Conservation (phyloP, 345 rosid species). For the Citrus sp. region DNA sequence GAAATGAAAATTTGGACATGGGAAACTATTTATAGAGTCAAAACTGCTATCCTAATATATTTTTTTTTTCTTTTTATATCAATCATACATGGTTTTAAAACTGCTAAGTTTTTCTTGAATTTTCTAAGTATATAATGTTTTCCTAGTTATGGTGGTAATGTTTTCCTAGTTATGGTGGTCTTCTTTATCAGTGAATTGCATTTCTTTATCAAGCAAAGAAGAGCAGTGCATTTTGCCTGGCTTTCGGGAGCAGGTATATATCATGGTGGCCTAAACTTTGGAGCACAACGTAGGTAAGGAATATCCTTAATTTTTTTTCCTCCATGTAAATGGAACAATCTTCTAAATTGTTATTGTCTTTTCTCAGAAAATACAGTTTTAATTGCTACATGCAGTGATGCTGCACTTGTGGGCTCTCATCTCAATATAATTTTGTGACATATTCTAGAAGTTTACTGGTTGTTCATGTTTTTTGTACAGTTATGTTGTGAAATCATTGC, state of each 20-base stretch:
- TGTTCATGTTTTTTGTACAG: not conserved
- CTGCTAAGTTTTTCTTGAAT: not conserved
- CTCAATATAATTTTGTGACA: not conserved
- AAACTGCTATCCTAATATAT: not conserved
- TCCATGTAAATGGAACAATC: constrained; percentile 16
- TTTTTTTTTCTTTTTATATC: not conserved
- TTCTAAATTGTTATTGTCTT: constrained; percentile 8
- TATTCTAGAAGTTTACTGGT: constrained; percentile 2
- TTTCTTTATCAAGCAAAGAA: constrained; percentile 95
- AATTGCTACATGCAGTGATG: not conserved
- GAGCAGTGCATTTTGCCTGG: constrained; percentile 99
- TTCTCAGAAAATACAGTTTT: not conserved
- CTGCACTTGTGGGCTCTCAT: not conserved
- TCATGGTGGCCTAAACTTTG: constrained; percentile 93
- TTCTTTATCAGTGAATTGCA: constrained; percentile 70
- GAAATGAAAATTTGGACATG: not conserved
- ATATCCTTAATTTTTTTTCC: constrained; percentile 17
- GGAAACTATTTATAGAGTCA: not conserved
- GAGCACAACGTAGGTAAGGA: constrained; percentile 83
- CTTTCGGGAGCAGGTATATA: constrained; percentile 98
- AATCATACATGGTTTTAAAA: not conserved
- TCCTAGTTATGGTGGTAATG: not conserved
- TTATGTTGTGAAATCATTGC: constrained; percentile 1
- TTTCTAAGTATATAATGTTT: constrained; percentile 8
- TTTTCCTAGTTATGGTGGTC: constrained; percentile 10